Percentiles rank a stretch among this genome's conserved stretches.
Conservation (phyloP, 805 yeast genomes). For the Sungouiozyma ichnusensis region DNA sequence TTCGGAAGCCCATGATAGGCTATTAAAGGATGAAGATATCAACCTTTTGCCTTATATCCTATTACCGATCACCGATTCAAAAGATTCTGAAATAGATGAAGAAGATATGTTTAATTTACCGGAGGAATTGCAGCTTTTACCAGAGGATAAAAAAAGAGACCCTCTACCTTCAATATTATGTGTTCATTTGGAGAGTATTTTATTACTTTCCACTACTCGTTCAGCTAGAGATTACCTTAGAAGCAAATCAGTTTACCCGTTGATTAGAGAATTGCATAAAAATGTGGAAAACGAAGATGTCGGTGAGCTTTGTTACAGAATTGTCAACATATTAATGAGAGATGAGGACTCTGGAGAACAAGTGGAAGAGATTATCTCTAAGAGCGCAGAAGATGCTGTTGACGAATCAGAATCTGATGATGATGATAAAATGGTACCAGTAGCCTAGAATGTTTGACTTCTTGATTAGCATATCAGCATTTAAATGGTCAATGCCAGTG, state of each 20-base stretch:
- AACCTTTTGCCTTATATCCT: slow-evolving; percentile 74
- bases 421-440: slow-evolving; percentile 29
- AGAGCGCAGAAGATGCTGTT: slow-evolving; percentile 41
- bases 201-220: slow-evolving; percentile 69
- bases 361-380: slow-evolving; percentile 37
- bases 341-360: slow-evolving; percentile 53
- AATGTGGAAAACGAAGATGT: slow-evolving; percentile 38
- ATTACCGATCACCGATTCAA: slow-evolving; percentile 70
- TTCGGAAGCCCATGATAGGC: slow-evolving; percentile 48
- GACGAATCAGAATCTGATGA: slow-evolving; percentile 21
- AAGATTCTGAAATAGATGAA: slow-evolving; percentile 56
- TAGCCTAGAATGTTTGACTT: slow-evolving; percentile 15
- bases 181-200: slow-evolving; percentile 67
- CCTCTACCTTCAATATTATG: slow-evolving; percentile 53
- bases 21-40: slow-evolving; percentile 51
- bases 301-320: slow-evolving; percentile 64
- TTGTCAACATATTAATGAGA: slow-evolving; percentile 86
- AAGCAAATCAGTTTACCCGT: slow-evolving; percentile 72
- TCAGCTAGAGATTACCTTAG: slow-evolving; percentile 68
- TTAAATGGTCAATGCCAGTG: background rate
- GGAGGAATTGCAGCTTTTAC: slow-evolving; percentile 72
- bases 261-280: slow-evolving; percentile 79
- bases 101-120: slow-evolving; percentile 86
- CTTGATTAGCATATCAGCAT: background rate
- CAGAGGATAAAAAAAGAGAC: slow-evolving; percentile 69